Evolutionary conservation across 2,329 filamentous ascomycete genomes (phyloP).

Genomic region (Hymenoscyphus linearis): DNA sequence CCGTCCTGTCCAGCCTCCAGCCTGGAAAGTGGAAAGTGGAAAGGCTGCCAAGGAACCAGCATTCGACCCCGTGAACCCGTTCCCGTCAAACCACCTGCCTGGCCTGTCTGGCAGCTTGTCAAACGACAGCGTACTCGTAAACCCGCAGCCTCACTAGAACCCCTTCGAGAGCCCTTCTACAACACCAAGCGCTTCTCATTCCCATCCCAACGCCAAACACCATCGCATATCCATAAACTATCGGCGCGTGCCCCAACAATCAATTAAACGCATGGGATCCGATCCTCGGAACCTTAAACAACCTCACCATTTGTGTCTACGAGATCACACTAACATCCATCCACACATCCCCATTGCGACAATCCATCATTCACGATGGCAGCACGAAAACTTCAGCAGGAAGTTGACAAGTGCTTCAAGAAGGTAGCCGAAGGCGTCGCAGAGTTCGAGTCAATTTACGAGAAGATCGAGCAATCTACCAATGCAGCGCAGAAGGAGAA

Average conservation of each 20-base stretch:
- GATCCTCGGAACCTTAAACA: conserved; percentile 17
- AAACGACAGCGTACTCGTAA: not conserved
- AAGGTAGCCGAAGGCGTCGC: conserved; percentile 90
- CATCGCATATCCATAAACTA: not conserved
- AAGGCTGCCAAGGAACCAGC: not conserved
- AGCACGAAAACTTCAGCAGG: conserved; percentile 91
- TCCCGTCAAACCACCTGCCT: no score
- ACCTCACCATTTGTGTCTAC: conserved; percentile 26
- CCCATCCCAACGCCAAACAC: not conserved
- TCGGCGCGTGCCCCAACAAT: conserved; percentile 8
- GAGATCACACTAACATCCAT: conserved; percentile 14
- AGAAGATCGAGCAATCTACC: conserved; percentile 90
- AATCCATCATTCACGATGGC: conserved; percentile 58
- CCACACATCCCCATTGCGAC: conserved; percentile 12
- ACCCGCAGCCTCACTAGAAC: no score
- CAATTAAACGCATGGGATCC: conserved; percentile 24
- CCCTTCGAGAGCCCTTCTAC: not conserved
- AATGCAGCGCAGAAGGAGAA: conserved; percentile 98
- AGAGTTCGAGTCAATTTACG: conserved; percentile 91
- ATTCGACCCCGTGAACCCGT: not conserved
- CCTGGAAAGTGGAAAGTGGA: no score
- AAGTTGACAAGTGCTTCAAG: conserved; percentile 99
- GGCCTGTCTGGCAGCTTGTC: not conserved
- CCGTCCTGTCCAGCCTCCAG: no score
- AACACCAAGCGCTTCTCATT: not conserved